Base-by-base conservation (phyloP, 352 stramenopile genomes). In the Phytopythium vexans region DNA sequence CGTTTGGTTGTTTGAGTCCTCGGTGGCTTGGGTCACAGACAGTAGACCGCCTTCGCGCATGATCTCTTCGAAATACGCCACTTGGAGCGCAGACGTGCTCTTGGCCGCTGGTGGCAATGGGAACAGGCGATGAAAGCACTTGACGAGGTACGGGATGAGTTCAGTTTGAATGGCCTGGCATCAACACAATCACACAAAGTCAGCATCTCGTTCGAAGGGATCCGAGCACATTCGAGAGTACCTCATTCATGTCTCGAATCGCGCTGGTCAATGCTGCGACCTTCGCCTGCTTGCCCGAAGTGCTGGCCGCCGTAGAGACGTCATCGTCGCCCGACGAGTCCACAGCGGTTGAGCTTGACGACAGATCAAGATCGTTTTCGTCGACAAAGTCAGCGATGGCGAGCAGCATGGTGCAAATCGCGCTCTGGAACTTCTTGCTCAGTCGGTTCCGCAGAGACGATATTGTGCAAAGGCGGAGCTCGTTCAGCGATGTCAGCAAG, bases 381-480 rank as follows among this genome's bases (percentile, higher is more conserved):
- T 69, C 34, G 11, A 69, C 68, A 57, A 92, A 92, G 12, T 76
- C 72, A 1, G 62, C 61, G 35, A 89, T 77, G 8, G 63, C 64
- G n/a, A 77, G 49, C 37, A 92, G 36, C 40, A 89, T 68, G 0
- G 70, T 68, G 27, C 46, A 49, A 9, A 92, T 68, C 14, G 71
- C 69, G 32, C 66, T 70, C 33, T 87, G 76, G 33, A 90, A 79
- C 40, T 77, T 76, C 54, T 77, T 80, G 6, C 66, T 51, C 8
- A 91, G 57, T 31, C 78, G 80, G 39, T 64, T 74, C 50, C 82
- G 66, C 31, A 93, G 54, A 8, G 82, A 91, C 8, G 60, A 52
- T 35, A 93, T 86, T 27, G 75, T 72, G 52, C 82, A 93, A 39
- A 91, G 58, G 10, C 85, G 77, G n/a, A 96, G 66, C 42, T 95